A percentile compares a stretch with the other conserved stretches of the same genome.
phyloP scores from a whole-genome alignment of 768 basidiomycete species.

The Mycena metata region DNA sequence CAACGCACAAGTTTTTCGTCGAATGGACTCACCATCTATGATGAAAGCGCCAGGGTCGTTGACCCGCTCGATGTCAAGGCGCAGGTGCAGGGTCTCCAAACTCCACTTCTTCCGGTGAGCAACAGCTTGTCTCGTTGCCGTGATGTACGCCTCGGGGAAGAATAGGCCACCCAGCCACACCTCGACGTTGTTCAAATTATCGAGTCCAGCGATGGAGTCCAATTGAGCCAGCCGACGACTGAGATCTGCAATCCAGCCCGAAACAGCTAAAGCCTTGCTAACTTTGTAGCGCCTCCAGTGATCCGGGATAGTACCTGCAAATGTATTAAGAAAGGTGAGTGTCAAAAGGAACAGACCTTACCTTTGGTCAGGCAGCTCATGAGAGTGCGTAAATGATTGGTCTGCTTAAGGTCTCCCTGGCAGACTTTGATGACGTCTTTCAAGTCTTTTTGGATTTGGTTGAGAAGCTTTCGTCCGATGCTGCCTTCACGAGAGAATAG shows the following conservation, averaged over 20 bases:
- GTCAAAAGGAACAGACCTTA: constrained; percentile 40
- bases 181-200: constrained; percentile 76
- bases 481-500: constrained; percentile 90
- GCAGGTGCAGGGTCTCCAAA: constrained; percentile 86
- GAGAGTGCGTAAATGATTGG: constrained; percentile 93
- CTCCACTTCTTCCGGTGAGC: constrained; percentile 95
- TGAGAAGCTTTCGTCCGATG: constrained; percentile 85
- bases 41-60: constrained; percentile 86
- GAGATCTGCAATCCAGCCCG: constrained; percentile 89
- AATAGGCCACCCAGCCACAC: constrained; percentile 96
- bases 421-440: constrained; percentile 86
- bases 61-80: constrained; percentile 85
- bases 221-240: constrained; percentile 87
- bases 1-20: neutral
- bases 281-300: constrained; percentile 95
- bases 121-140: constrained; percentile 95
- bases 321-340: constrained; percentile 29
- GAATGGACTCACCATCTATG: constrained; percentile 78
- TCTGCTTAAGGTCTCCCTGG: constrained; percentile 91
- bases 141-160: constrained; percentile 97
- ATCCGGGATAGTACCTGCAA: constrained; percentile 84
- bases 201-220: constrained; percentile 73
- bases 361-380: constrained; percentile 94
- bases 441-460: constrained; percentile 85
- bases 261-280: constrained; percentile 82